Conservation (phyloP, 306 rosid species). For the Benincasa hispida region DNA sequence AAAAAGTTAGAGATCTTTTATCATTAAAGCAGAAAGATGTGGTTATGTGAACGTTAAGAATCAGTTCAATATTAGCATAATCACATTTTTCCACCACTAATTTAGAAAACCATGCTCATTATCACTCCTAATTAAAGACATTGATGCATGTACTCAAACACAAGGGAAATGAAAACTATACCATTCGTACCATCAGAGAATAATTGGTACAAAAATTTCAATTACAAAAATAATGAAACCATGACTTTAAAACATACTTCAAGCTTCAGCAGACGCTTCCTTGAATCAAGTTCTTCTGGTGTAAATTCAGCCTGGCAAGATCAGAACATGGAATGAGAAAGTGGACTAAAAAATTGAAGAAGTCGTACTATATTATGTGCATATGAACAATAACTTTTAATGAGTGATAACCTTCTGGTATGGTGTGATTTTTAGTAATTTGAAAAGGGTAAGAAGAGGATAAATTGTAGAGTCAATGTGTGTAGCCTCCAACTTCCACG, state of each 20-base stretch:
- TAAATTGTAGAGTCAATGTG: slow-evolving; percentile 33
- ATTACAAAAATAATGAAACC: background rate
- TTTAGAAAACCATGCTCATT: background rate
- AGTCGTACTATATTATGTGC: background rate
- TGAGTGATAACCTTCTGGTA: slow-evolving; percentile 30
- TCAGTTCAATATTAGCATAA: background rate
- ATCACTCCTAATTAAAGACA: background rate
- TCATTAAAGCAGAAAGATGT: background rate
- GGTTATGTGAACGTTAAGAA: background rate
- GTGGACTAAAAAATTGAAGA: background rate
- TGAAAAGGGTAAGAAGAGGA: slow-evolving; percentile 52
- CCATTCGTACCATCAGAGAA: background rate
- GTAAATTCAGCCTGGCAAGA: slow-evolving; percentile 63
- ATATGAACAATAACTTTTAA: background rate
- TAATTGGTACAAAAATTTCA: background rate
- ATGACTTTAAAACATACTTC: slow-evolving; percentile 25
- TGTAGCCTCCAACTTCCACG: slow-evolving; percentile 54
- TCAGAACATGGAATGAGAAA: background rate
- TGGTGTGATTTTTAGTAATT: slow-evolving; percentile 47
- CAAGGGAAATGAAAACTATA: background rate
- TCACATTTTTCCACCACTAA: background rate
- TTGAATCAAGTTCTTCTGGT: slow-evolving; percentile 64
- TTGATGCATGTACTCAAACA: background rate
- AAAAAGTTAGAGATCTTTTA: background rate
- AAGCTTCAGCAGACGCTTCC: slow-evolving; percentile 43